Conservation (phyloP, 2,329 filamentous ascomycete genomes). For the Decorospora gaudefroyi region DNA sequence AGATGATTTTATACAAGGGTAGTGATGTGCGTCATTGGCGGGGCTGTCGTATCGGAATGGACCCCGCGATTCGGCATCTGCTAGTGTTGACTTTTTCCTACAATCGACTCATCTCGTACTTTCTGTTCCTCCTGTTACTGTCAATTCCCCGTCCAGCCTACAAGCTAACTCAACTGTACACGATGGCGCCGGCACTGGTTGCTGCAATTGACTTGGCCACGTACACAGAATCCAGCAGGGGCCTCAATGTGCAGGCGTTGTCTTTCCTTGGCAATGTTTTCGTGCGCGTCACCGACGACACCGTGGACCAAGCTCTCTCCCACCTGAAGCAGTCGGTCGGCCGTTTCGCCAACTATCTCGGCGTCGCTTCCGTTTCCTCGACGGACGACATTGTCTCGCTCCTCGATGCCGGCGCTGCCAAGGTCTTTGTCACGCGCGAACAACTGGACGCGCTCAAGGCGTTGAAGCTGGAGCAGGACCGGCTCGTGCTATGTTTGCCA, state of each 20-base stretch:
- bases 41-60: slow-evolving; percentile 15
- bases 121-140: neutral
- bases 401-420: slow-evolving; percentile 82
- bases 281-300: slow-evolving; percentile 56
- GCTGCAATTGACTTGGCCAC: slow-evolving; percentile 55
- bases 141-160: neutral
- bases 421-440: slow-evolving; percentile 76
- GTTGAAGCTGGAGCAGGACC: slow-evolving; percentile 58
- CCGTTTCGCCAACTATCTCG: slow-evolving; percentile 69
- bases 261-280: slow-evolving; percentile 64
- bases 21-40: slow-evolving; percentile 15
- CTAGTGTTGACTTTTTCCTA: slow-evolving; percentile 19
- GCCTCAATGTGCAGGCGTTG: slow-evolving; percentile 57
- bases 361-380: slow-evolving; percentile 70
- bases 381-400: slow-evolving; percentile 76
- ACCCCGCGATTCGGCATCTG: slow-evolving; percentile 17
- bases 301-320: slow-evolving; percentile 53
- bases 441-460: slow-evolving; percentile 64
- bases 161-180: slow-evolving; percentile 15
- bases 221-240: slow-evolving; percentile 52
- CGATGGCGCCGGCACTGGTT: slow-evolving; percentile 54
- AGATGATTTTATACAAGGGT: too few species aligned
- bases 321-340: slow-evolving; percentile 63
- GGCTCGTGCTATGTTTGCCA: slow-evolving; percentile 61
- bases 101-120: slow-evolving; percentile 9